Evolutionary conservation across 2,329 filamentous ascomycete species (phyloP).

Genomic region (Xylaria digitata): DNA sequence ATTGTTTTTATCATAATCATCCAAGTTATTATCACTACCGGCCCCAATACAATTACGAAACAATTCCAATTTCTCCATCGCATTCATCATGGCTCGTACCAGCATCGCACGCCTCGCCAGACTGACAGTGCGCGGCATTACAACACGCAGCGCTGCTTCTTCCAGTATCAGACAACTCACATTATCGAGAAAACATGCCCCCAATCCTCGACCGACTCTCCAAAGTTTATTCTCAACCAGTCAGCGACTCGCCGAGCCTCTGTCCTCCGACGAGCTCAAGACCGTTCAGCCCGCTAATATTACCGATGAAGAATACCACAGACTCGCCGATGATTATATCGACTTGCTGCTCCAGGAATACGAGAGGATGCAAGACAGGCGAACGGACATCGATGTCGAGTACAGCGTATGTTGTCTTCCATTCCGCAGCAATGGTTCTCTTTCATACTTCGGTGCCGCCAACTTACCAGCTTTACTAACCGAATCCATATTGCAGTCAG

Average conservation of each 20-base stretch:
- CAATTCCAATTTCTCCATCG: slow-evolving; percentile 1
- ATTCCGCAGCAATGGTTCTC: not conserved
- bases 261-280: slow-evolving; percentile 52
- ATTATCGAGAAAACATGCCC: slow-evolving; percentile 37
- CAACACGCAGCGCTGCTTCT: slow-evolving; percentile 30
- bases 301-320: slow-evolving; percentile 77
- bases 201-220: slow-evolving; percentile 15
- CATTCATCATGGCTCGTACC: slow-evolving; percentile 48
- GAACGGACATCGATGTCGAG: slow-evolving; percentile 85
- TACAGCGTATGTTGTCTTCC: slow-evolving; percentile 74
- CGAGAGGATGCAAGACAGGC: slow-evolving; percentile 79
- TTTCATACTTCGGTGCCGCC: not conserved
- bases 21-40: not conserved
- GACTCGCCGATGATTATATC: slow-evolving; percentile 80
- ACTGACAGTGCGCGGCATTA: slow-evolving; percentile 51
- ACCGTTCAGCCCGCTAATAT: slow-evolving; percentile 67
- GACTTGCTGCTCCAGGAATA: slow-evolving; percentile 66
- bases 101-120: slow-evolving; percentile 54
- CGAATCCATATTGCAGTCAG: slow-evolving; percentile 67
- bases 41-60: not conserved
- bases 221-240: slow-evolving; percentile 49
- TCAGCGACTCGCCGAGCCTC: slow-evolving; percentile 54
- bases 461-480: slow-evolving; percentile 26
- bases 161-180: slow-evolving; percentile 41
- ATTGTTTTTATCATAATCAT: not conserved